Conservation (phyloP, 2,329 filamentous ascomycete species). For the Pseudogymnoascus sp. region DNA sequence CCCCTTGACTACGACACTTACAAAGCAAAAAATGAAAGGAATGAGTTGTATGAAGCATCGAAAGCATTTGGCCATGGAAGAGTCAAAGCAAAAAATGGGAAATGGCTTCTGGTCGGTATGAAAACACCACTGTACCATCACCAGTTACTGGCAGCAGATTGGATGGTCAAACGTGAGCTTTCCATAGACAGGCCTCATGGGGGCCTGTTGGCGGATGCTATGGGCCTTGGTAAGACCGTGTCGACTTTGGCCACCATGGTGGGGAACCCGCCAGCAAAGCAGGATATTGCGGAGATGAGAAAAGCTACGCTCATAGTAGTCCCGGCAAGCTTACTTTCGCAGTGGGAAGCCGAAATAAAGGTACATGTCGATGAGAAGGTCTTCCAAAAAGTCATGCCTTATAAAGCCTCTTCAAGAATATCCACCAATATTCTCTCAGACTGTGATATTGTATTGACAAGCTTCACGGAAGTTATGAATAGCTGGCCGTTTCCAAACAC, state of each 20-base stretch:
- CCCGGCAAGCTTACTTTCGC: conserved; percentile 21
- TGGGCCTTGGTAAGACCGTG: conserved; percentile 59
- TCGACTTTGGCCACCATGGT: conserved; percentile 33
- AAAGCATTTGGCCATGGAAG: conserved; percentile 33
- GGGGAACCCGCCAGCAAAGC: conserved; percentile 32
- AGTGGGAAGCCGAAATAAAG: conserved; percentile 25
- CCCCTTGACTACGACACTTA: conserved; percentile 15
- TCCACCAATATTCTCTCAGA: conserved; percentile 14
- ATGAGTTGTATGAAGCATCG: conserved; percentile 30
- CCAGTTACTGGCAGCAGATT: conserved; percentile 43
- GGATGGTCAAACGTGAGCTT: conserved; percentile 46
- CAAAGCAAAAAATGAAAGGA: conserved; percentile 27
- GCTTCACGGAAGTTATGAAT: conserved; percentile 31
- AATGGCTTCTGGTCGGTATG: conserved; percentile 41
- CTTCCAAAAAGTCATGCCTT: conserved; percentile 21
- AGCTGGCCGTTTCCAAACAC: conserved; percentile 80
- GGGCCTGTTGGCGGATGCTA: conserved; percentile 51
- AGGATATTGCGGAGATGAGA: conserved; percentile 24
- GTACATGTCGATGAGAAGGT: conserved; percentile 15
- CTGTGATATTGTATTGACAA: conserved; percentile 23
- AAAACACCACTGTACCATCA: conserved; percentile 36
- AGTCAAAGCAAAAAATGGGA: conserved; percentile 26
- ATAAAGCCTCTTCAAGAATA: conserved; percentile 15
- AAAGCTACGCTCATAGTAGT: conserved; percentile 25
- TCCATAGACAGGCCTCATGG: conserved; percentile 33